These are phyloP conservation scores for Alliaria petiolata DNA, from an alignment of 345 rosid genomes.

Conservation along the genomic window DNA sequence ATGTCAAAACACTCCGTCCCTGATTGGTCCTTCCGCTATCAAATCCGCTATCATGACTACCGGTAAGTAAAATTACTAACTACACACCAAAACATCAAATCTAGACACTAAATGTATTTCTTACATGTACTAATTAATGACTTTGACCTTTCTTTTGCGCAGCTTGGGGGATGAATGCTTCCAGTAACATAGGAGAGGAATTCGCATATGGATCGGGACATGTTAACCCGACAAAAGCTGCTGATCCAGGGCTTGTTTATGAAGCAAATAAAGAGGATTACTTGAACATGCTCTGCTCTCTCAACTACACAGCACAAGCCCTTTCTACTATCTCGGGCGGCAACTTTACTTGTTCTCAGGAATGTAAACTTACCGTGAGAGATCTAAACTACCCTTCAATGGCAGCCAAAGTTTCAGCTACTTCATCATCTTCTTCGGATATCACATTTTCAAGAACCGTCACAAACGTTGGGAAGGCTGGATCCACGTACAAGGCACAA, in stretches of 20 bases:
- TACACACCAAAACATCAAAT: too few relatives aligned
- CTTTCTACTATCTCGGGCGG: constrained; percentile 13
- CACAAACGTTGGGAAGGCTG: constrained; percentile 33
- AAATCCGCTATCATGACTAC: constrained; percentile 78
- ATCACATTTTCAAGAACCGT: constrained; percentile 27
- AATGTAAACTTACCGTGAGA: neutral
- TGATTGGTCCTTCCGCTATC: constrained; percentile 47
- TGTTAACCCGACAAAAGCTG: constrained; percentile 32
- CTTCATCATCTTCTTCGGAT: constrained; percentile 2
- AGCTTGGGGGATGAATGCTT: constrained; percentile 36
- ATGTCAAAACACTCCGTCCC: constrained; percentile 37
- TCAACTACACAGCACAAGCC: neutral
- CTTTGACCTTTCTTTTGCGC: neutral
- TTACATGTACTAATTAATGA: too few relatives aligned
- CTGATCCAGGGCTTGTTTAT: constrained; percentile 42
- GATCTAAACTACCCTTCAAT: constrained; percentile 45
- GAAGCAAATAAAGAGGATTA: constrained; percentile 27
- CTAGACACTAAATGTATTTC: too few relatives aligned
- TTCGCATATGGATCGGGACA: constrained; percentile 42
- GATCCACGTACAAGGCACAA: constrained; percentile 25
- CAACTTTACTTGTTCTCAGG: constrained; percentile 20
- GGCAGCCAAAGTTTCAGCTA: constrained; percentile 11
- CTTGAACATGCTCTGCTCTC: constrained; percentile 38
- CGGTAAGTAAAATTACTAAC: too few relatives aligned
- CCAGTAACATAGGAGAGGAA: constrained; percentile 22